Evolutionary conservation across 208 protist genomes (phyloP), one percentile per base, ranked within the genome.

Genomic region (Wallacemonas collosoma): DNA sequence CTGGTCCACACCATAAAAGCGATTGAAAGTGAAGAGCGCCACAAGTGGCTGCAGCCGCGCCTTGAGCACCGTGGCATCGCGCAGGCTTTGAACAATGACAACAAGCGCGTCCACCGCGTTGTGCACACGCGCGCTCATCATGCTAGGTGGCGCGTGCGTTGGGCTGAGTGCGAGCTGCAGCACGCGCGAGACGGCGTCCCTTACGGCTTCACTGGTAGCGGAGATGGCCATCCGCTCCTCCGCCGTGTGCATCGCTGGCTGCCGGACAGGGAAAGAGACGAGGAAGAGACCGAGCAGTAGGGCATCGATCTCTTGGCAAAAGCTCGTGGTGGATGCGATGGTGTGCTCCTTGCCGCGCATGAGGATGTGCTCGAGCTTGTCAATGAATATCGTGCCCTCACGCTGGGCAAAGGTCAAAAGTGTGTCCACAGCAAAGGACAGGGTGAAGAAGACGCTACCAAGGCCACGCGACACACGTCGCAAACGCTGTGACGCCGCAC

Each of bases 21-120:
- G 69, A 64, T 96, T 96, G 77, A 94, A 96, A 2, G 91, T 93
- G 45, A 96, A 70, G 11, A 85, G 43, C 41, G 85, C 76, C 5
- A 93, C 68, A 53, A 96, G 79, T 17, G 91, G 86, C 35, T 82
- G 75, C 41, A 96, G 68, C 26, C 76, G 83, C 2, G 76, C 51
- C n/a, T 79, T 75, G 40, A 93, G 72, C 38, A 83, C 68, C 5
- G 73, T 80, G n/a, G 81, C 70, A 3, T 73, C 66, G 15, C 73
- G 75, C 44, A 81, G 64, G 0, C 74, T 75, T 12, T 77, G 83
- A 26, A 96, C 66, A 3, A 81, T 80, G 1, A 81, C 75, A 7
- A 93, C 86, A 14, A 96, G 77, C 0, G 87, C 81, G 67, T 93
- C 89, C 55, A 94, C 80, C 1, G 89, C 80, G 64, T 81, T 89